Percentiles rank a stretch among this genome's conserved stretches.
Evolutionary conservation across 805 yeast genomes (phyloP).

Genomic region (Ascoidea asiatica): DNA sequence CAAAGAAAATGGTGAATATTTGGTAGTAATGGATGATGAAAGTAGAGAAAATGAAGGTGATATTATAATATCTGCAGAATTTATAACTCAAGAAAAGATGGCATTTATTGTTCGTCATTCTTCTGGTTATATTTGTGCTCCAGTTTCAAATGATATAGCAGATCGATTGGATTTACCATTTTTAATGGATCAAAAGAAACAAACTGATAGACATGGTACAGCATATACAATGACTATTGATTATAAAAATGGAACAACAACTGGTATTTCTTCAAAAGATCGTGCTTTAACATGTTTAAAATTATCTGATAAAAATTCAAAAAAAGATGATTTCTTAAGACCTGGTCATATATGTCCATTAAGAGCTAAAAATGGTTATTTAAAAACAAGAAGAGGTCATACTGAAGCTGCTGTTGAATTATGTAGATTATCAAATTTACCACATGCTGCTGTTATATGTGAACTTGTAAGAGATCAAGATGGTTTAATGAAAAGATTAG

Average conservation of each 20-base stretch:
- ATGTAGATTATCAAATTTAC: slow-evolving; percentile 59
- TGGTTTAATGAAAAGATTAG: slow-evolving; percentile 90
- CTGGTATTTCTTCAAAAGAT: slow-evolving; percentile 94
- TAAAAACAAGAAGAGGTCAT: slow-evolving; percentile 78
- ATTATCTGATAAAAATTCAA: slow-evolving; percentile 48
- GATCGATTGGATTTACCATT: slow-evolving; percentile 69
- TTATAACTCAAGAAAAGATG: slow-evolving; percentile 71
- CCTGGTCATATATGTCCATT: slow-evolving; percentile 95
- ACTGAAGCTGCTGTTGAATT: slow-evolving; percentile 95
- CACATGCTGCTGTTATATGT: slow-evolving; percentile 85
- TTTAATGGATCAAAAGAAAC: slow-evolving; percentile 36
- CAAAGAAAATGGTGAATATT: slow-evolving; percentile 59
- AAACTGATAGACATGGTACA: slow-evolving; percentile 83
- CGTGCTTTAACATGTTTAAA: slow-evolving; percentile 69
- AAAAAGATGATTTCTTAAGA: slow-evolving; percentile 57
- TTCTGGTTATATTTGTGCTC: slow-evolving; percentile 90
- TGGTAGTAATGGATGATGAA: slow-evolving; percentile 96
- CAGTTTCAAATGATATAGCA: slow-evolving; percentile 65
- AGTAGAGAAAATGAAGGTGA: slow-evolving; percentile 97
- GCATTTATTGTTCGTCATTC: slow-evolving; percentile 84
- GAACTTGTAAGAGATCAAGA: slow-evolving; percentile 89
- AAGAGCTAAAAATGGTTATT: slow-evolving; percentile 79
- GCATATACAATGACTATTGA: slow-evolving; percentile 95
- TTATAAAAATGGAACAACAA: slow-evolving; percentile 76
- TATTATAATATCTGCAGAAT: slow-evolving; percentile 82